Evolutionary conservation across 1,284 basidiomycete species (phyloP).

Genomic region (Melampsora medusae): DNA sequence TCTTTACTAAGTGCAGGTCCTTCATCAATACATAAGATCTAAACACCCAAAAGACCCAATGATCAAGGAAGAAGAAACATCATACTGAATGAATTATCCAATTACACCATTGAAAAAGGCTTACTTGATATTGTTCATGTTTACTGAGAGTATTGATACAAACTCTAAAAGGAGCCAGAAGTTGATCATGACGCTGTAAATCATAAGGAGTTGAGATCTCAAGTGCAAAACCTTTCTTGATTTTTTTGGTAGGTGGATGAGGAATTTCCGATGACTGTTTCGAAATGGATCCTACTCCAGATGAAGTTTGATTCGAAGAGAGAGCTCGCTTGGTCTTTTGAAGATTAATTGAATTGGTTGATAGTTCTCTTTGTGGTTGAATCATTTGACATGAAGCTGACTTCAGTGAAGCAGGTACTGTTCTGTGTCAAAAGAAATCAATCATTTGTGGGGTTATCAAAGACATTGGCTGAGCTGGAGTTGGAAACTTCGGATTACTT

Average conservation of each 20-base stretch:
- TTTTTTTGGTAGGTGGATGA: background rate
- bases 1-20: background rate
- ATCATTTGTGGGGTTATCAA: background rate
- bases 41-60: background rate
- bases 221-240: background rate
- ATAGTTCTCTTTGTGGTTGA: background rate
- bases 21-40: constrained; percentile 11
- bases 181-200: constrained; percentile 41
- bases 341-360: background rate
- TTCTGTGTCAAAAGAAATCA: constrained; percentile 5
- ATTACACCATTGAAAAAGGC: background rate
- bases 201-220: background rate
- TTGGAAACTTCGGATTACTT: background rate
- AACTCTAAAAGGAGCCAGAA: constrained; percentile 48
- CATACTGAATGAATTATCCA: background rate
- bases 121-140: constrained; percentile 50
- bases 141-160: constrained; percentile 47
- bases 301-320: background rate
- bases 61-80: background rate
- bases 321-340: background rate
- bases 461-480: background rate
- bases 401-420: background rate
- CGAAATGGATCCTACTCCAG: background rate
- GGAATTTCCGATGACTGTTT: background rate
- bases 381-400: constrained; percentile 5